Base-by-base conservation (phyloP, 2,329 filamentous ascomycete species). In the Sclerotinia subarctica region DNA sequence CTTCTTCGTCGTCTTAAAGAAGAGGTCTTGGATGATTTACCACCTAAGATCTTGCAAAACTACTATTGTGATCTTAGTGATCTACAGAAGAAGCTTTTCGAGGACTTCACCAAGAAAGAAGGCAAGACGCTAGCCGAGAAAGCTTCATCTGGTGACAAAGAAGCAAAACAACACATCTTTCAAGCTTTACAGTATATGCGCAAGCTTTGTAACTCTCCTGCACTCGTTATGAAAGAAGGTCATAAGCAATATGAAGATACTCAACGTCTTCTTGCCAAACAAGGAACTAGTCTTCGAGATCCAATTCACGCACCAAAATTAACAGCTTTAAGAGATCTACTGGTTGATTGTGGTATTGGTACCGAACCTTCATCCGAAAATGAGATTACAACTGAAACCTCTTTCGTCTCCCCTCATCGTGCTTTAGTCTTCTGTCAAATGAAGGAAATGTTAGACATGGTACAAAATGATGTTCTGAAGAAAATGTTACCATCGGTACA, bases 391-490 rank as follows among this genome's bases (percentile, higher is more conserved):
- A 83, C 85, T 1, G 86, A 84, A 68, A 84, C 86, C 62, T 87
- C 92, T 78, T 96, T 94, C 52, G 96, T 99, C 78, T 97, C 95
- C 70, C 95, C 94, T 42, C 95, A 99, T 78, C 92, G 95, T 56
- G 96, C 95, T 0, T 86, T 99, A 38, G 91, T 99, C 73, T 99
- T 99, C 84, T 99, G 95, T 76, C 95, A 99, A 78, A 97, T 99
- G 93, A 99, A 99, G 81, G 95, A 99, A 79, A 99, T 99, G 96
- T 85, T 99, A 32, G 95, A 99, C 79, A 98, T 99, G 87, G 96
- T 99, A 2, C 94, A 98, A 77, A 93, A 91, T 74, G 94, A 94
- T 68, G 95, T 99, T 0, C 82, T 99, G 51, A 93, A 92, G 78
- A 90, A 91, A 76, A 85, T 98, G 80, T 85, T 99, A n/a, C 95